Conservation (phyloP, 805 yeast species). For the Saccharomycopsis capsularis region DNA sequence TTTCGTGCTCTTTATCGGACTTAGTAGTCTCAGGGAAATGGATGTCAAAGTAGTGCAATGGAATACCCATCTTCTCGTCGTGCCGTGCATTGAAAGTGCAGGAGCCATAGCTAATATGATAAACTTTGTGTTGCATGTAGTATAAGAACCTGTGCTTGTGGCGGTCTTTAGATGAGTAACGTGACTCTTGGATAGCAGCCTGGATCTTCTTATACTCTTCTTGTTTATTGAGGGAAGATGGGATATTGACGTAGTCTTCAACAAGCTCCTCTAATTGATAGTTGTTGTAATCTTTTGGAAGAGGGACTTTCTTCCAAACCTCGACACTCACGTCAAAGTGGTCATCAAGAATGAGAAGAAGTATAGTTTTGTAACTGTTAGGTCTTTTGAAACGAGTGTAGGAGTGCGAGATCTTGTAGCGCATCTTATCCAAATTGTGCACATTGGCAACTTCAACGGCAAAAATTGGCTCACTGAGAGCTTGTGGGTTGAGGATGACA, state of each 20-base stretch:
- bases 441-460: slow-evolving; percentile 13
- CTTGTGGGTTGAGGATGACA: slow-evolving; percentile 11
- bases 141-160: not conserved
- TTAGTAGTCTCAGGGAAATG: not conserved
- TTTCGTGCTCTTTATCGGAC: not conserved
- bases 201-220: slow-evolving; percentile 10
- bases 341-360: slow-evolving; percentile 13
- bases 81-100: slow-evolving; percentile 4
- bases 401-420: slow-evolving; percentile 14
- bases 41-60: slow-evolving; percentile 14
- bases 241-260: slow-evolving; percentile 13
- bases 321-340: slow-evolving; percentile 13
- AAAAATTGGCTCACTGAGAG: slow-evolving; percentile 17
- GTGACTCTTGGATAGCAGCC: slow-evolving; percentile 3
- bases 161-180: not conserved
- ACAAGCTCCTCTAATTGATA: slow-evolving; percentile 1
- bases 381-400: slow-evolving; percentile 18
- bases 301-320: slow-evolving; percentile 19
- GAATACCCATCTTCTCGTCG: slow-evolving; percentile 14
- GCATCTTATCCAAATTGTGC: slow-evolving; percentile 8
- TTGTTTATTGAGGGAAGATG: slow-evolving; percentile 4
- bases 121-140: slow-evolving; percentile 6
- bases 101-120: slow-evolving; percentile 9
- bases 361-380: slow-evolving; percentile 17
- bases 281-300: slow-evolving; percentile 4